phyloP scores from a whole-genome alignment of 345 rosid species.

The Gossypioides kirkii region DNA sequence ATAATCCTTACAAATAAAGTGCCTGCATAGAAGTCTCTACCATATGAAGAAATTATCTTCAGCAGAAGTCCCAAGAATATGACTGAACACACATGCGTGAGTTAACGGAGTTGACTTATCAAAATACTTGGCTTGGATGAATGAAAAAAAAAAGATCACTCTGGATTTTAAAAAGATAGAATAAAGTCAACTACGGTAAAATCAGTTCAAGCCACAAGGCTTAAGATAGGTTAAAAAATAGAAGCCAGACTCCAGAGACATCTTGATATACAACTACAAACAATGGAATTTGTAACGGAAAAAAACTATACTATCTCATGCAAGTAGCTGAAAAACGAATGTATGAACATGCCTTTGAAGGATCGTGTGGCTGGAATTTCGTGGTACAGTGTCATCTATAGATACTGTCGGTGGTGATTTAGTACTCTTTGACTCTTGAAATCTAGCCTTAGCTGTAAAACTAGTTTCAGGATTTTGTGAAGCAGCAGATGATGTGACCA shows the following conservation, averaged over 20 bases:
- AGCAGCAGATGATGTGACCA: constrained; percentile 47
- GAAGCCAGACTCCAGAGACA: neutral
- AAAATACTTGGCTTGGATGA: neutral
- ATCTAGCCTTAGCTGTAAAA: constrained; percentile 47
- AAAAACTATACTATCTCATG: neutral
- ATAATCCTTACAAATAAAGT: neutral
- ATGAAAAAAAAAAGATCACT: neutral
- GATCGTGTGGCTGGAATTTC: constrained; percentile 26
- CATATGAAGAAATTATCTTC: neutral
- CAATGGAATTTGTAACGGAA: neutral
- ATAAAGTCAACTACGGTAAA: too few species aligned
- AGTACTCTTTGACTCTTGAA: constrained; percentile 51
- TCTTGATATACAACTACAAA: neutral
- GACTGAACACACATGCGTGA: neutral
- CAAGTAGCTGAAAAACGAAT: constrained; percentile 13
- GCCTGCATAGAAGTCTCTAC: neutral
- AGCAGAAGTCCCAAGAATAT: neutral
- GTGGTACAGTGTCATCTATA: constrained; percentile 28
- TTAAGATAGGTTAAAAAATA: neutral
- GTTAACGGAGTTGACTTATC: neutral
- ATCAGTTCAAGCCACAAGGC: constrained; percentile 2
- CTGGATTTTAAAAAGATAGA: neutral
- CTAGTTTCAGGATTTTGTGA: constrained; percentile 50
- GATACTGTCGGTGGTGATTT: constrained; percentile 41
- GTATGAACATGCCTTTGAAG: constrained; percentile 28